Evolutionary conservation across 2,329 filamentous ascomycete species (phyloP).

Genomic region (Biscogniauxia sp.): DNA sequence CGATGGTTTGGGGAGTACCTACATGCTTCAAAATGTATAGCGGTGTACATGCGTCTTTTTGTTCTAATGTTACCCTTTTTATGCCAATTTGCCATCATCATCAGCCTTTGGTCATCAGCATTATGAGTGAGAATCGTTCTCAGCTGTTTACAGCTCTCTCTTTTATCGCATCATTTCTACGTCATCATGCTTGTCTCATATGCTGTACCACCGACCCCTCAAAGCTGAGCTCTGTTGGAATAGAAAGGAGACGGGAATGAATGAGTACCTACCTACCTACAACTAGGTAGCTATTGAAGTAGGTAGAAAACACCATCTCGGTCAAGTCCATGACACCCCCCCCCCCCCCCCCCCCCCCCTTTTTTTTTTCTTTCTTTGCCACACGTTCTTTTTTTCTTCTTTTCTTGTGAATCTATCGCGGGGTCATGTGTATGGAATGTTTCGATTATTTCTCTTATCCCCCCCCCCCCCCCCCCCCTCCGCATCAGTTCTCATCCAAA

Average conservation of each 20-base stretch:
- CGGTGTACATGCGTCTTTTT: neutral
- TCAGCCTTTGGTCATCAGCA: neutral
- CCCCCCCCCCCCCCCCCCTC: neutral
- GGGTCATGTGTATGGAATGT: neutral
- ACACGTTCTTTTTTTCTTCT: too few relatives aligned
- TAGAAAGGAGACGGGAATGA: neutral
- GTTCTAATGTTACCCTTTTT: neutral
- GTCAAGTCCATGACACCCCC: too few relatives aligned
- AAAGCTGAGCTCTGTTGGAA: constrained; percentile 5
- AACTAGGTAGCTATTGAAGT: too few relatives aligned
- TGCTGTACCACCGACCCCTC: constrained; percentile 21
- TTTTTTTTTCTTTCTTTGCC: too few relatives aligned
- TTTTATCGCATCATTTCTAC: constrained; percentile 27
- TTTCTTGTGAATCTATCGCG: neutral
- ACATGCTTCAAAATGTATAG: neutral
- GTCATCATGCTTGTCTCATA: constrained; percentile 23
- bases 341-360: too few relatives aligned
- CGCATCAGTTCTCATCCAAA: neutral
- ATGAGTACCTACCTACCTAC: too few relatives aligned
- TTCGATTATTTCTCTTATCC: neutral
- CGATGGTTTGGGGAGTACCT: neutral
- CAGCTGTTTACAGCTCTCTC: constrained; percentile 14
- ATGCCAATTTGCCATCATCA: constrained; percentile 1
- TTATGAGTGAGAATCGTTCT: neutral
- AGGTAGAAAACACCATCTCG: too few relatives aligned